These are phyloP conservation scores for Botrytis hyacinthi DNA, from an alignment of 2,329 filamentous ascomycete genomes.

Conservation along the genomic window DNA sequence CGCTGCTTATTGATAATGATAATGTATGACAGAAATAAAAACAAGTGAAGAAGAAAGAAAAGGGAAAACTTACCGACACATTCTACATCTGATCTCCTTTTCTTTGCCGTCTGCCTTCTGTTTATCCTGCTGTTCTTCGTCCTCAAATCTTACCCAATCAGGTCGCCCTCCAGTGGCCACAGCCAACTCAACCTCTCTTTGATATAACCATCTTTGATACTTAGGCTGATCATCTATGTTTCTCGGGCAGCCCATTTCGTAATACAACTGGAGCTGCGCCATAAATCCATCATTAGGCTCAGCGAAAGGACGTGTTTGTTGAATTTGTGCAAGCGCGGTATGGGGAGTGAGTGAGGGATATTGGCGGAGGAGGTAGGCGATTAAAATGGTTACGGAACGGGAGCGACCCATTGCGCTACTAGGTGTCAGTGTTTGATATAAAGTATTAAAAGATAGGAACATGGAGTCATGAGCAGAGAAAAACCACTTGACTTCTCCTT, in stretches of 20 bases:
- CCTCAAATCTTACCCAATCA: conserved; percentile 76
- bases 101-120: conserved; percentile 24
- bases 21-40: neutral
- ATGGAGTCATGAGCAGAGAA: neutral
- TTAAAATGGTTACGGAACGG: conserved; percentile 77
- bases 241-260: conserved; percentile 77
- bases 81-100: conserved; percentile 77
- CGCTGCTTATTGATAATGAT: neutral
- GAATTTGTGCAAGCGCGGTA: conserved; percentile 67
- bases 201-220: conserved; percentile 79
- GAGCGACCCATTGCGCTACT: conserved; percentile 92
- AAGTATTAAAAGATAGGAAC: neutral
- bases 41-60: neutral
- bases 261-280: conserved; percentile 81
- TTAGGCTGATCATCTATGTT: conserved; percentile 65
- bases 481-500: neutral
- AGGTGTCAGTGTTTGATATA: conserved; percentile 22
- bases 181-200: conserved; percentile 62
- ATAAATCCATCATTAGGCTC: conserved; percentile 93
- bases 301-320: conserved; percentile 69
- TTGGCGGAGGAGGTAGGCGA: conserved; percentile 80
- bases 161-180: conserved; percentile 77
- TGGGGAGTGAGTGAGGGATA: conserved; percentile 47
- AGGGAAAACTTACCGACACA: conserved; percentile 62
- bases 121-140: conserved; percentile 51